phyloP scores from a whole-genome alignment of 768 basidiomycete genomes.

The Chlorophyllum brunneum region DNA sequence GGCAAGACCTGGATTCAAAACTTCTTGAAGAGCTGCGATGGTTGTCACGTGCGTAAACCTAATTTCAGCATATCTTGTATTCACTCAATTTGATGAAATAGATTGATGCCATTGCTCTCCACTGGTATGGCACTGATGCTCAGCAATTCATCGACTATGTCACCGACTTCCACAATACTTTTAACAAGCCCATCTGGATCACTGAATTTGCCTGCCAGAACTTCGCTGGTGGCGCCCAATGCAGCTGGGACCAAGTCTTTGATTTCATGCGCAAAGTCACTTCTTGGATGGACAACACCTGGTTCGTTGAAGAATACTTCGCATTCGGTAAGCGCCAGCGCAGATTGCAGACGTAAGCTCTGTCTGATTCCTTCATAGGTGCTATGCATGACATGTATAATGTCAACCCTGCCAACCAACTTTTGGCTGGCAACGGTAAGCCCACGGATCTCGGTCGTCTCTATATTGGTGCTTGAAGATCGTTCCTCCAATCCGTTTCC shows the following conservation, averaged over 20 bases:
- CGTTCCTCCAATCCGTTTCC: neutral
- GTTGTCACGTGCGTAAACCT: slow-evolving; percentile 45
- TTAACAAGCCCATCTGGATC: slow-evolving; percentile 45
- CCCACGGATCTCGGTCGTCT: slow-evolving; percentile 50
- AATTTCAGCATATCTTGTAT: neutral
- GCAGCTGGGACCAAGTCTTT: slow-evolving; percentile 35
- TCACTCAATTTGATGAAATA: slow-evolving; percentile 21
- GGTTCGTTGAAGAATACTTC: slow-evolving; percentile 38
- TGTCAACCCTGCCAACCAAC: slow-evolving; percentile 51
- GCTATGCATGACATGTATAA: slow-evolving; percentile 50
- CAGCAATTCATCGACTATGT: slow-evolving; percentile 52
- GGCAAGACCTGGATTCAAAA: slow-evolving; percentile 63
- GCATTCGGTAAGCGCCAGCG: slow-evolving; percentile 54
- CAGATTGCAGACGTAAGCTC: neutral
- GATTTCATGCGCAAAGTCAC: slow-evolving; percentile 44
- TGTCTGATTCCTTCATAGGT: slow-evolving; percentile 32
- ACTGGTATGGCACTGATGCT: slow-evolving; percentile 61
- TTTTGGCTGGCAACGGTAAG: slow-evolving; percentile 41
- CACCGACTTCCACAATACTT: slow-evolving; percentile 39
- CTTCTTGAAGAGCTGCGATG: slow-evolving; percentile 52
- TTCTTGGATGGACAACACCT: slow-evolving; percentile 40
- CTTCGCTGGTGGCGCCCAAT: slow-evolving; percentile 47
- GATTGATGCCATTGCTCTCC: slow-evolving; percentile 57
- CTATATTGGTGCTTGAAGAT: slow-evolving; percentile 38
- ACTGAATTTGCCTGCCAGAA: slow-evolving; percentile 76